Evolutionary conservation across 108 stramenopile genomes (phyloP), one percentile per base, ranked within the genome.

Genomic region (Nitzschia sp.): DNA sequence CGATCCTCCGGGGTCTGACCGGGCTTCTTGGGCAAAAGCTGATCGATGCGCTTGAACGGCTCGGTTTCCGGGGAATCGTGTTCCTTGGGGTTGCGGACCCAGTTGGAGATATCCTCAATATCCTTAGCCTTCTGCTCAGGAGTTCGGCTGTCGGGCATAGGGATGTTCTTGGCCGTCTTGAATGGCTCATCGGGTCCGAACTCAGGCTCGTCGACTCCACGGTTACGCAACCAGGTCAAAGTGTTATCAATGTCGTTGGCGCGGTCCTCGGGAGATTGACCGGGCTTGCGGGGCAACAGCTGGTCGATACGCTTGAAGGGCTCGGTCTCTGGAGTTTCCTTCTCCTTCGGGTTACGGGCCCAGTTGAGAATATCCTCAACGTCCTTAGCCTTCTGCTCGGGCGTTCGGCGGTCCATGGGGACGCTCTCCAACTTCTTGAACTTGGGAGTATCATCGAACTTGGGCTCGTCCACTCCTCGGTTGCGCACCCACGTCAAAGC

Each of bases 211-310:
- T 75, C 36, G 42, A 67, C 71, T 55, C 58, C 70, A 31, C 65
- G 46, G 42, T 59, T 56, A 24, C 74, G 48, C 46, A 80, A 53
- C 79, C 72, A 80, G 28, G 69, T 66, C 42, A 81, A 48, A 15
- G 70, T 68, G 54, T 54, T 71, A 38, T 75, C 74, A 32, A 81
- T 67, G n/a, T 81, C 80, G 28, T 61, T 59, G 11, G 72, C 72
- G 17, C 63, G 53, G 25, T 64, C 64, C 24, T 81, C 70, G 25
- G 75, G 63, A 28, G 46, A 64, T 26, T 67, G 55, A 5, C 54
- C 47, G 21, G 56, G 70, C 51, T 62, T 59, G 33, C 66, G 27
- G 18, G 79, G 79, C 61, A 68, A 27, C 25, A 80, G 49, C 26
- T 68, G 59, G 45, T 63, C 71, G 42, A 73, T 56, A 1, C 45